Evolutionary conservation across 2,329 filamentous ascomycete genomes (phyloP).

Genomic region (Annulohypoxylon truncatum): DNA sequence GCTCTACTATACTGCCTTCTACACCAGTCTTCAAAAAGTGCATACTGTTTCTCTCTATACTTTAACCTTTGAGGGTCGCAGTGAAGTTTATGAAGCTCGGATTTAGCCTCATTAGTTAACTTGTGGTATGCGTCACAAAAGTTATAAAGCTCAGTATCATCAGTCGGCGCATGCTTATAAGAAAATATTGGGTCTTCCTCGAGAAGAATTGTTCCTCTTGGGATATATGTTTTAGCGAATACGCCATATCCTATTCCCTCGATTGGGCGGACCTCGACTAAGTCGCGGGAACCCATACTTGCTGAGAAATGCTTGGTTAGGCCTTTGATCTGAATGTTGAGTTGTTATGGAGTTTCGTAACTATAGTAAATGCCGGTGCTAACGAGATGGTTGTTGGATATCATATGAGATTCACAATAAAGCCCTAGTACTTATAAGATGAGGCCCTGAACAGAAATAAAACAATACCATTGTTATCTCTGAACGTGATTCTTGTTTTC

Average conservation of each 20-base stretch:
- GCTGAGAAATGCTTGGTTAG: background rate
- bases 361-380: background rate
- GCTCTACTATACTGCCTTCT: too few relatives aligned
- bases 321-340: background rate
- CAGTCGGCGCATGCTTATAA: too few relatives aligned
- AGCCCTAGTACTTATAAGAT: too few relatives aligned
- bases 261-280: background rate
- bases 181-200: background rate
- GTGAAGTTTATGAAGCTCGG: background rate
- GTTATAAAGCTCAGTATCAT: too few relatives aligned
- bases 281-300: background rate
- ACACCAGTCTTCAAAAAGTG: too few relatives aligned
- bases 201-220: background rate
- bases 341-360: too few relatives aligned
- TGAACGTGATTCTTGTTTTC: too few relatives aligned
- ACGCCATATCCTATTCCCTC: background rate
- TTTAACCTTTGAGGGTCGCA: too few relatives aligned
- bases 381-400: background rate
- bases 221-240: background rate
- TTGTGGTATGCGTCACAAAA: background rate
- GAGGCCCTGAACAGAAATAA: too few relatives aligned
- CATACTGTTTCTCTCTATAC: too few relatives aligned
- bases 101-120: background rate
- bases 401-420: background rate
- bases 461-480: too few relatives aligned